A percentile compares a stretch with the other conserved stretches of the same genome.
Evolutionary conservation across 768 basidiomycete species (phyloP).

Genomic region (Suillus luteus): DNA sequence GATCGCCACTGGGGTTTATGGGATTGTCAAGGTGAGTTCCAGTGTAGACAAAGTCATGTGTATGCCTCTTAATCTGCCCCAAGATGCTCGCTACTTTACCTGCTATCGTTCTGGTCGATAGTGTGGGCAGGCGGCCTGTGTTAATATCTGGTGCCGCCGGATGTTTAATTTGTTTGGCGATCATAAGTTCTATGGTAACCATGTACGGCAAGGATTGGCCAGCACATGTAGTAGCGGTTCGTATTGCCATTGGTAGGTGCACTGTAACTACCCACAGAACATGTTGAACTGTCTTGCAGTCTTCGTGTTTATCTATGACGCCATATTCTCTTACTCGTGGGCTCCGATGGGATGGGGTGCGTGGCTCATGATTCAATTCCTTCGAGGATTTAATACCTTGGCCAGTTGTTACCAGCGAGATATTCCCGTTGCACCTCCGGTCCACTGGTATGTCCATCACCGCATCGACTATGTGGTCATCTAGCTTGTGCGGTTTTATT

Average conservation of each 20-base stretch:
- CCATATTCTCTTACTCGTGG: slow-evolving; percentile 39
- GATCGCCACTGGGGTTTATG: slow-evolving; percentile 44
- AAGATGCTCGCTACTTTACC: slow-evolving; percentile 39
- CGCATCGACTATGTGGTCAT: slow-evolving; percentile 44
- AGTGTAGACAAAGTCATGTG: too few species aligned
- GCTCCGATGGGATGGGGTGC: slow-evolving; percentile 33
- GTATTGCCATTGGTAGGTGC: slow-evolving; percentile 31
- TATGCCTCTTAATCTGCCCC: background rate
- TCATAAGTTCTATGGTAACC: slow-evolving; percentile 33
- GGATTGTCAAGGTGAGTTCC: slow-evolving; percentile 33
- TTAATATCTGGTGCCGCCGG: slow-evolving; percentile 43
- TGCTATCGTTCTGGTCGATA: slow-evolving; percentile 39
- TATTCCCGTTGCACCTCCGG: slow-evolving; percentile 44
- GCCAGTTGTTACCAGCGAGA: slow-evolving; percentile 40
- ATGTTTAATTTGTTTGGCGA: slow-evolving; percentile 29
- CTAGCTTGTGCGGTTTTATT: slow-evolving; percentile 32
- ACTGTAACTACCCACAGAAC: slow-evolving; percentile 18
- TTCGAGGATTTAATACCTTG: slow-evolving; percentile 15
- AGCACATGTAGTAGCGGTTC: slow-evolving; percentile 29
- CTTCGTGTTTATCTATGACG: slow-evolving; percentile 42
- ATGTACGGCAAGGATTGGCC: slow-evolving; percentile 32
- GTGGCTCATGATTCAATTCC: background rate
- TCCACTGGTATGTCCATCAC: slow-evolving; percentile 45
- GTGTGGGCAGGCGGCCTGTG: slow-evolving; percentile 41
- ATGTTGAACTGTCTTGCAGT: slow-evolving; percentile 27